Evolutionary conservation across 1,284 basidiomycete genomes (phyloP), one percentile per base, ranked within the genome.

Genomic region (Mycena citricolor): DNA sequence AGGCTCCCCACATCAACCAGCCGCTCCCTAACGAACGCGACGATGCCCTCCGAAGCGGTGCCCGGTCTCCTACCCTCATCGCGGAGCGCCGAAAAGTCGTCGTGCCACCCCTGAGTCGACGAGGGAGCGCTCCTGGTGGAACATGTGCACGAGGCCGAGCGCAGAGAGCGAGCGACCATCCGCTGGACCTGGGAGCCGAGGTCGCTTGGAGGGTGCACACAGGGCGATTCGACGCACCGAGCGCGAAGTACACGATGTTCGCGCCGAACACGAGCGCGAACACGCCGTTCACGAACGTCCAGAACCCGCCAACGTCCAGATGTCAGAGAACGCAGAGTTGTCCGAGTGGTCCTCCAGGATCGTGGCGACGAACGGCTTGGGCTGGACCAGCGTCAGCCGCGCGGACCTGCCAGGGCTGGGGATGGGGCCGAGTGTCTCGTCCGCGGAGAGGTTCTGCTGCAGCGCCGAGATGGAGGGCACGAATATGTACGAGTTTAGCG

Each of bases 211-310:
- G 12, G 4, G 4, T 3, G 11, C 11, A 23, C 4, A 17, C 4
- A 23, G 31, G 8, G 2, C 4, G 22, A 24, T 4, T 5, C 19
- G 17, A 22, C 30, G 16, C 11, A 40, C 44, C 39, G 12, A 46
- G 36, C 25, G 21, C 32, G 24, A 46, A 46, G 26, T 46, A 46
- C 3, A 46, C 4, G 0, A 40, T 10, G 30, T 45, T 45, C 10
- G 43, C 43, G 8, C 43, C 43, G 14, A 44, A 44, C 14, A 44
- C 5, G 7, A 44, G 21, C 6, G 28, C 42, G 17, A 45, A 39
- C 8, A 25, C 21, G 14, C 41, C 32, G 24, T 46, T 40, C 30
- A 46, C 20, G 22, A 46, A 46, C 2, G 32, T 36, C 44, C 44
- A 46, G 20, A 46, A 30, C 8, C 44, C 44, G 21, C 44, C 44